These are phyloP conservation scores for Beauveria bassiana DNA, from an alignment of 2,329 filamentous ascomycete species.

Conservation along the genomic window DNA sequence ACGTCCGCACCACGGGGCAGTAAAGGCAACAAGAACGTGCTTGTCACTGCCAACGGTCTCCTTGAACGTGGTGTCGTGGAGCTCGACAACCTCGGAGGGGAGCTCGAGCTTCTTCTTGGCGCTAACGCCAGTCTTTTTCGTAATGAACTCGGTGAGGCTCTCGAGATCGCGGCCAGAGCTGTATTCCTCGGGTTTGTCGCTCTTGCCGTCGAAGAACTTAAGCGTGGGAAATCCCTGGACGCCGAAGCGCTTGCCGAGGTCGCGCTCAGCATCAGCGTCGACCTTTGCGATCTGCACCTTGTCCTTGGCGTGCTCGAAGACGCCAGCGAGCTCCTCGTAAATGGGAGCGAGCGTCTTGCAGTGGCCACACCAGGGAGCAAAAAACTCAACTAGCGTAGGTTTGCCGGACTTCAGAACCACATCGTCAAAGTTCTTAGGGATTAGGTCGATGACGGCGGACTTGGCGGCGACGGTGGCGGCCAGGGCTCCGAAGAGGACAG, in stretches of 20 bases:
- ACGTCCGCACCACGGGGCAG: constrained; percentile 98
- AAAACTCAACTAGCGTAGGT: constrained; percentile 95
- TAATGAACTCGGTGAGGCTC: constrained; percentile 70
- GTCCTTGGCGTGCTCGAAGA: constrained; percentile 63
- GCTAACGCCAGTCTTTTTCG: constrained; percentile 80
- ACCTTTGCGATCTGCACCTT: constrained; percentile 89
- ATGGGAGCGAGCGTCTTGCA: constrained; percentile 95
- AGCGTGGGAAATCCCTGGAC: constrained; percentile 94
- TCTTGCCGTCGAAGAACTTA: constrained; percentile 97
- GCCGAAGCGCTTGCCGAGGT: constrained; percentile 76
- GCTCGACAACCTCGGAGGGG: constrained; percentile 67
- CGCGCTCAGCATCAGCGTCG: constrained; percentile 83
- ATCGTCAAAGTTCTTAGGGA: constrained; percentile 84
- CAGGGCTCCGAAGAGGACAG: constrained; percentile 49
- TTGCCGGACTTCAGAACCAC: constrained; percentile 87
- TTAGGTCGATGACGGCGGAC: constrained; percentile 83
- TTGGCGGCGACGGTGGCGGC: constrained; percentile 54
- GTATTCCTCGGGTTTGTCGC: constrained; percentile 77
- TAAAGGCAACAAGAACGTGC: constrained; percentile 91
- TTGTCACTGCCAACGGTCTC: constrained; percentile 74
- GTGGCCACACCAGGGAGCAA: constrained; percentile 97
- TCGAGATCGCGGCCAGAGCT: constrained; percentile 81
- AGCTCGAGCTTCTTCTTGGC: constrained; percentile 66
- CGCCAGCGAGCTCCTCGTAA: constrained; percentile 79
- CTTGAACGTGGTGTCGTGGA: constrained; percentile 75